Percentiles rank a stretch among this genome's conserved stretches.
These are phyloP conservation scores for Saururus chinensis DNA, from an alignment of 164 flowering plant species.

Conservation along the genomic window DNA sequence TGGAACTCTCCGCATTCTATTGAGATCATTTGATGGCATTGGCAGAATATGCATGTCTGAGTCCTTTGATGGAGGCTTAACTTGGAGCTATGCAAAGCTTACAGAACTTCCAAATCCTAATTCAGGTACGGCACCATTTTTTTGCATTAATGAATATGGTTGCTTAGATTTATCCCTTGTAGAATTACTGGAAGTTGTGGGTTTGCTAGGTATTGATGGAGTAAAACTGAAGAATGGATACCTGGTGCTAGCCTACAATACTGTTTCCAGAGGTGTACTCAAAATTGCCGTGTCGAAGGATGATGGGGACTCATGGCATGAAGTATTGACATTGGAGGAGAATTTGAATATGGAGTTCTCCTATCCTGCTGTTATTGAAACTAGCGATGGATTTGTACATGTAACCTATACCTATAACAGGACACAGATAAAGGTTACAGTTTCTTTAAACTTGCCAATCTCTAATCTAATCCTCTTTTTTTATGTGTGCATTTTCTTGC, in stretches of 20 bases:
- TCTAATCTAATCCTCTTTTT: not conserved
- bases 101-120: conserved; percentile 84
- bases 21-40: conserved; percentile 59
- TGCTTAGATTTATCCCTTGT: not conserved
- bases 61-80: conserved; percentile 69
- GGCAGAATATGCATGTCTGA: conserved; percentile 77
- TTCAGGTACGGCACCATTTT: conserved; percentile 56
- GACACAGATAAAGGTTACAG: conserved; percentile 14
- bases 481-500: not conserved
- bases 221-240: conserved; percentile 72
- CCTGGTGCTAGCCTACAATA: conserved; percentile 70
- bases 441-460: not conserved
- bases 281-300: conserved; percentile 64
- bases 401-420: conserved; percentile 16
- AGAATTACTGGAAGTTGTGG: not conserved
- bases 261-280: conserved; percentile 67
- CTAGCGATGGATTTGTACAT: conserved; percentile 11
- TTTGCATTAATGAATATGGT: not conserved
- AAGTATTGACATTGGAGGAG: conserved; percentile 64
- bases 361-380: conserved; percentile 81
- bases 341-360: conserved; percentile 70
- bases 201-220: conserved; percentile 68
- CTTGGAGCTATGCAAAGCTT: conserved; percentile 61
- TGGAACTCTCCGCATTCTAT: conserved; percentile 58
- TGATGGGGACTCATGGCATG: conserved; percentile 83